phyloP scores from a whole-genome alignment of 2,329 filamentous ascomycete genomes.

The Neofusicoccum ribis region DNA sequence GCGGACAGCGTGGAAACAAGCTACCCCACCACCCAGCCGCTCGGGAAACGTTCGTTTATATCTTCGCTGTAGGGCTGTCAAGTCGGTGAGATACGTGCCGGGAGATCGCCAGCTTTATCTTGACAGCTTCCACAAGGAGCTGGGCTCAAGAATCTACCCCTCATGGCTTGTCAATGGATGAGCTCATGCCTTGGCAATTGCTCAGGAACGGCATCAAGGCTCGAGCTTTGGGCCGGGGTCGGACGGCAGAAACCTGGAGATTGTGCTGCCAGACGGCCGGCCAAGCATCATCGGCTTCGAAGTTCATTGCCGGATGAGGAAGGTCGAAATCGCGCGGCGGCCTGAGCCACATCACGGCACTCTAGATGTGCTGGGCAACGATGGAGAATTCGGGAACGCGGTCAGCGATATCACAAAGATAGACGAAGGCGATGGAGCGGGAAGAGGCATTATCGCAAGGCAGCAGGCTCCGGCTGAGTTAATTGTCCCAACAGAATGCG shows the following conservation, averaged over 20 bases:
- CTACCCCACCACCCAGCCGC: neutral
- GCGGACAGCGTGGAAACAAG: neutral
- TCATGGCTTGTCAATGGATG: slow-evolving; percentile 7
- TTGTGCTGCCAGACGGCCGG: neutral
- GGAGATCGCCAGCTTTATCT: slow-evolving; percentile 21
- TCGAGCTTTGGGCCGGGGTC: neutral
- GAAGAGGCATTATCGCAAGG: neutral
- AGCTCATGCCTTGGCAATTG: slow-evolving; percentile 5
- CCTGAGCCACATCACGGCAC: neutral
- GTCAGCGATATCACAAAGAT: neutral
- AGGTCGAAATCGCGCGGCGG: slow-evolving; percentile 26
- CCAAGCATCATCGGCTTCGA: neutral
- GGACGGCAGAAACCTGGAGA: neutral
- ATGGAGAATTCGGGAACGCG: neutral
- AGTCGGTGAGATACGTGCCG: slow-evolving; percentile 20
- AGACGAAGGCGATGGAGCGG: neutral
- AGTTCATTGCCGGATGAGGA: slow-evolving; percentile 30
- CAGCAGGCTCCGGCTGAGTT: neutral
- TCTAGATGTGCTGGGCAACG: neutral
- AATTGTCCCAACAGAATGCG: neutral
- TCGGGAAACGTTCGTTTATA: neutral
- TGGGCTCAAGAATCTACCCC: slow-evolving; percentile 2
- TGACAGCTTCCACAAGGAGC: slow-evolving; percentile 17
- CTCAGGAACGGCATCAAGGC: slow-evolving; percentile 6
- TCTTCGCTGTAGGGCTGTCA: neutral